Percentiles rank a stretch among this genome's conserved stretches.
These are phyloP conservation scores for Exophiala spinifera DNA, from an alignment of 2,329 filamentous ascomycete genomes.

Conservation along the genomic window DNA sequence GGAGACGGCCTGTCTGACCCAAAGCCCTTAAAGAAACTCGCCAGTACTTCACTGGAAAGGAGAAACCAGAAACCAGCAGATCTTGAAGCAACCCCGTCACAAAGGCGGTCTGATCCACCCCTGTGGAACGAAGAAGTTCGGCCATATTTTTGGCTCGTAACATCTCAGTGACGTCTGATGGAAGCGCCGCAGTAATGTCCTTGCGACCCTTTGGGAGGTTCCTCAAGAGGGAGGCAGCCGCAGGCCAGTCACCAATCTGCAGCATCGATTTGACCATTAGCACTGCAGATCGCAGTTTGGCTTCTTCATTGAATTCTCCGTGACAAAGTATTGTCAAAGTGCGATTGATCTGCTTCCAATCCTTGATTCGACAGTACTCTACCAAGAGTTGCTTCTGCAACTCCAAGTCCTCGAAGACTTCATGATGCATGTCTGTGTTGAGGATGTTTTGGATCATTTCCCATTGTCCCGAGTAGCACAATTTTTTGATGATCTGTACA, in stretches of 20 bases:
- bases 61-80: slow-evolving; percentile 45
- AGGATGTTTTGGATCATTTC: slow-evolving; percentile 52
- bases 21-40: slow-evolving; percentile 57
- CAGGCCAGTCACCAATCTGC: slow-evolving; percentile 35
- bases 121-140: background rate
- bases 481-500: slow-evolving; percentile 60
- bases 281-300: slow-evolving; percentile 34
- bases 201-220: slow-evolving; percentile 6
- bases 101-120: slow-evolving; percentile 33
- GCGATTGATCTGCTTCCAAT: slow-evolving; percentile 53
- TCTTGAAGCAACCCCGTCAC: slow-evolving; percentile 49
- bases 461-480: slow-evolving; percentile 58
- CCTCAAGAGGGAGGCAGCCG: slow-evolving; percentile 4
- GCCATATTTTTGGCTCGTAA: background rate
- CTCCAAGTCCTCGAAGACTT: slow-evolving; percentile 55
- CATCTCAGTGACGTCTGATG: background rate
- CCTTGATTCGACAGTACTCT: slow-evolving; percentile 49
- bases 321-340: slow-evolving; percentile 54
- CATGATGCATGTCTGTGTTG: slow-evolving; percentile 62
- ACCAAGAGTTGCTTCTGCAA: slow-evolving; percentile 55
- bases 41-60: slow-evolving; percentile 50
- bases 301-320: slow-evolving; percentile 31
- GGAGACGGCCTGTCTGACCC: slow-evolving; percentile 36
- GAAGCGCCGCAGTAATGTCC: slow-evolving; percentile 1
- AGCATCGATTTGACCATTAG: slow-evolving; percentile 38